phyloP scores from a whole-genome alignment of 768 basidiomycete species.

The Termitomyces sp. region DNA sequence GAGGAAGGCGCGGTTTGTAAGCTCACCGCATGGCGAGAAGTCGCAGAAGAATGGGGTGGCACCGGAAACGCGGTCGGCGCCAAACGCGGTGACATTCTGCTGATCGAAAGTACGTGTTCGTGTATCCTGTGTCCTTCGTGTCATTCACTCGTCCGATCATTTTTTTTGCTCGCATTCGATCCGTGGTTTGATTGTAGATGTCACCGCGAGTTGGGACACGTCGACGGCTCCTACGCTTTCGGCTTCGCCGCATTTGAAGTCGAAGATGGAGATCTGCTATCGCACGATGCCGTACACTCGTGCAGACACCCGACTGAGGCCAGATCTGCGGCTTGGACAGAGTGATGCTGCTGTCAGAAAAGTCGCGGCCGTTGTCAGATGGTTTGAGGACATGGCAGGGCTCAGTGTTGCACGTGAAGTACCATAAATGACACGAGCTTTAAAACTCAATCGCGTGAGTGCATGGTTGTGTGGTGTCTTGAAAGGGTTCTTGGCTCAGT shows the following conservation, averaged over 20 bases:
- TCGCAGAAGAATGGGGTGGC: conserved; percentile 68
- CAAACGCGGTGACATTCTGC: conserved; percentile 68
- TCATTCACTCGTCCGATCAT: background rate
- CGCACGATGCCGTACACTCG: conserved; percentile 65
- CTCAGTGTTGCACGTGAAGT: conserved; percentile 17
- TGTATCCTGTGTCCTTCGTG: background rate
- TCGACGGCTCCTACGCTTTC: conserved; percentile 44
- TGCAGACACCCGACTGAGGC: conserved; percentile 56
- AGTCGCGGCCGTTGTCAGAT: conserved; percentile 58
- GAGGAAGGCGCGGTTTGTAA: conserved; percentile 64
- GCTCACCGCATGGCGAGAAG: conserved; percentile 74
- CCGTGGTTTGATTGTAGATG: conserved; percentile 33
- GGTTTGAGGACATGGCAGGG: conserved; percentile 76
- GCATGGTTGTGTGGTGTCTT: background rate
- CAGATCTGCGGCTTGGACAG: conserved; percentile 65
- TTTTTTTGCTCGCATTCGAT: background rate
- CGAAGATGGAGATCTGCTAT: conserved; percentile 65
- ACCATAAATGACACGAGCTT: background rate
- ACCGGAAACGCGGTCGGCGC: conserved; percentile 32
- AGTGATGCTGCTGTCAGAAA: conserved; percentile 66
- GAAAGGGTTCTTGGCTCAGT: too few species aligned
- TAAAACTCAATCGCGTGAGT: background rate
- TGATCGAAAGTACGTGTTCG: conserved; percentile 57
- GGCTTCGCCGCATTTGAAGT: conserved; percentile 64
- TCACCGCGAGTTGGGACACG: conserved; percentile 42